Conservation (phyloP, 345 rosid species). For the Eucalyptus melliodora region DNA sequence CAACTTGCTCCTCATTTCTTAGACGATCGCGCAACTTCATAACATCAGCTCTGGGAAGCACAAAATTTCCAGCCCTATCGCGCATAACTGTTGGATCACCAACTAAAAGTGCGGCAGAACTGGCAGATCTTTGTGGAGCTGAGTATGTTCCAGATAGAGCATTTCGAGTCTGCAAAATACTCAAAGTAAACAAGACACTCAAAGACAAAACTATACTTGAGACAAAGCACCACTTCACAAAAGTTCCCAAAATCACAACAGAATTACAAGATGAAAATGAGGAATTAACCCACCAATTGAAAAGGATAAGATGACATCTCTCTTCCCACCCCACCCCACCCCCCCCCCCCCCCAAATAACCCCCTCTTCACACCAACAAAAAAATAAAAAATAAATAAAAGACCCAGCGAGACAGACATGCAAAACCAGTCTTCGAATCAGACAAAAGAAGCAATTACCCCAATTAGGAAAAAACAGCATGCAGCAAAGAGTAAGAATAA, state of each 20-base stretch:
- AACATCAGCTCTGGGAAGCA: conserved; percentile 99
- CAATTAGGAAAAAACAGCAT: background rate
- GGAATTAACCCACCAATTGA: background rate
- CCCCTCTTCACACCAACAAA: background rate
- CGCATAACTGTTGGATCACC: conserved; percentile 92
- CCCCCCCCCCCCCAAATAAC: background rate
- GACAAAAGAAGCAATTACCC: background rate
- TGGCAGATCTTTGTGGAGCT: conserved; percentile 99
- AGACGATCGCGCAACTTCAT: conserved; percentile 94
- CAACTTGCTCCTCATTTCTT: conserved; percentile 82
- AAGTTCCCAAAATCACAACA: background rate
- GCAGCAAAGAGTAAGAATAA: background rate
- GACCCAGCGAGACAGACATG: background rate
- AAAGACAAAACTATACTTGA: background rate
- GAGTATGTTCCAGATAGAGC: conserved; percentile 98
- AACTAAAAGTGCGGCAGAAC: conserved; percentile 95
- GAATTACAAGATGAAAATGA: background rate
- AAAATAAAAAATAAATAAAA: background rate
- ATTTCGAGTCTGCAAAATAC: conserved; percentile 72
- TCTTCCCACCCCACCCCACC: background rate
- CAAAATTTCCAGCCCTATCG: conserved; percentile 94
- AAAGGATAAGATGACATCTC: background rate
- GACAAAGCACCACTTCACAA: background rate
- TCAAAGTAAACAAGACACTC: background rate
- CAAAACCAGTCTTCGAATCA: background rate